A percentile compares a stretch with the other conserved stretches of the same genome.
Evolutionary conservation across 2,329 filamentous ascomycete genomes (phyloP).

Genomic region (Penicillium janthinellum): DNA sequence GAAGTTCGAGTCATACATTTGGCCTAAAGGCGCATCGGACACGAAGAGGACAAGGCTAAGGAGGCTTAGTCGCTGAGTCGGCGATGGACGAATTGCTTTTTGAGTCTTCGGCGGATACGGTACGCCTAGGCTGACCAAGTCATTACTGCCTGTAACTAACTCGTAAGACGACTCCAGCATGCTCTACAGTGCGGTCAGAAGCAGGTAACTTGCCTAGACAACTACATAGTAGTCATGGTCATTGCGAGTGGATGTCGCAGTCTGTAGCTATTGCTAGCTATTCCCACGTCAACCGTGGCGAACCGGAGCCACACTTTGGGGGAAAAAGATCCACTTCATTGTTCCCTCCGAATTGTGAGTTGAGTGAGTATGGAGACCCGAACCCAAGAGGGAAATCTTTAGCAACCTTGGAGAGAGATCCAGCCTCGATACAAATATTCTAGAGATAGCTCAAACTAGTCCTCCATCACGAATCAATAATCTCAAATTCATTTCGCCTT

Average conservation of each 20-base stretch:
- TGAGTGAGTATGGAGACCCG: neutral
- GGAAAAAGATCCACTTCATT: neutral
- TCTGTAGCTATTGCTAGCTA: neutral
- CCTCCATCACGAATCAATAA: neutral
- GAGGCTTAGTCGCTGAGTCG: neutral
- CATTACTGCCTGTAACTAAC: neutral
- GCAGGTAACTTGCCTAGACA: neutral
- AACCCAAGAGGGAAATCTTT: neutral
- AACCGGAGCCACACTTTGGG: neutral
- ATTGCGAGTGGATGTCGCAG: too few species aligned
- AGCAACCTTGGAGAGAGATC: neutral
- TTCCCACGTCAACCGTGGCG: neutral
- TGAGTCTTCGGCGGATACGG: too few species aligned
- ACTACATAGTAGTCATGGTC: too few species aligned
- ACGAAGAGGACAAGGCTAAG: neutral
- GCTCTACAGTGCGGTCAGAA: too few species aligned
- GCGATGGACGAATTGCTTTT: neutral
- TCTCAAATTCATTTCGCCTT: neutral
- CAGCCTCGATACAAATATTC: neutral
- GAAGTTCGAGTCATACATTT: neutral
- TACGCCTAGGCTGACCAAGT: too few species aligned
- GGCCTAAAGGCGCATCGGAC: neutral
- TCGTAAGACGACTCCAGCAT: neutral
- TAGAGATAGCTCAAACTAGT: neutral
- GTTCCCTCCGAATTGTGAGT: neutral